Base-by-base conservation (phyloP, 306 rosid species). In the Dicorynia guianensis region DNA sequence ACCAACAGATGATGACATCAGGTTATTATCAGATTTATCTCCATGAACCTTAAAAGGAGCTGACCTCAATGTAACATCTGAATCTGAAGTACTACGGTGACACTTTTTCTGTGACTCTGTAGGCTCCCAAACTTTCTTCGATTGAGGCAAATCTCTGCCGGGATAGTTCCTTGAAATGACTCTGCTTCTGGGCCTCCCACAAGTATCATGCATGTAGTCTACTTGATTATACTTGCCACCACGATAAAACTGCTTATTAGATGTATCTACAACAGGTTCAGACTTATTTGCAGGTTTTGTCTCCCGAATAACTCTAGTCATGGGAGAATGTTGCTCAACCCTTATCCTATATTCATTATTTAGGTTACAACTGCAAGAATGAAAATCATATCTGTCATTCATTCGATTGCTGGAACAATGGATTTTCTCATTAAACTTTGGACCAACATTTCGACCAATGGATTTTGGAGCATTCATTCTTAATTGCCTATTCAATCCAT, bases 101-200 rank as follows among this genome's bases (percentile, higher is more conserved):
- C 87, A 86, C 83, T 90, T 94, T 85, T 91, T 94, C 52, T 78
- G 91, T 47, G 93, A 82, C 70, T 90, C 96, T 62, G 80, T 53
- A 67, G 98, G 98, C 81, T 96, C 99, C 99, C 99, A 96, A 54
- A 89, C 96, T 83, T 88, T 93, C 84, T 89, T 93, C 19, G 94
- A 64, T 69, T 90, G 87, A 82, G 81, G 83, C 72, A 79, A 76
- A 68, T 95, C 97, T 84, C 85, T 84, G 63, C 81, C 63, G 42
- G 91, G 53, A 85, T 77, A 77, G 84, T 77, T 88, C 81, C 85
- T 93, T 38, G 46, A 43, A 75, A 55, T 65, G 81, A 81, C 74
- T 85, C 90, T 92, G 88, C 70, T 82, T 92, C 83, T 92, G 76
- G 84, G 66, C 87, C 93, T 90, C 72, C 86, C 93, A 80, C 76